Conservation (phyloP, 306 rosid species). For the Arachis hypogaea region DNA sequence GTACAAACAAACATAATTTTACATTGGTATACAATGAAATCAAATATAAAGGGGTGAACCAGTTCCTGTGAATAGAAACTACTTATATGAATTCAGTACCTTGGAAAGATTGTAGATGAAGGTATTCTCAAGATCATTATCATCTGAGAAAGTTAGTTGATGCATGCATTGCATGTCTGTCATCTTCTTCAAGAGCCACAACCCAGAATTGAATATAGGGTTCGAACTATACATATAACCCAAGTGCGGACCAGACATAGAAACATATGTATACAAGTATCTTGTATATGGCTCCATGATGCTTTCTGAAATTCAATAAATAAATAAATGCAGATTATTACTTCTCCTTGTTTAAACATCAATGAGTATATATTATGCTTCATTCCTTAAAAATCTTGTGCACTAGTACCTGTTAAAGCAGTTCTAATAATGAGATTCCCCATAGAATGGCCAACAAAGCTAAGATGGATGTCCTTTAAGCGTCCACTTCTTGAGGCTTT, state of each 20-base stretch:
- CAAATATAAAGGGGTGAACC: not conserved
- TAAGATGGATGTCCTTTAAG: slow-evolving; percentile 67
- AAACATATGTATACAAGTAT: slow-evolving; percentile 70
- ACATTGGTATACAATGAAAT: slow-evolving; percentile 6
- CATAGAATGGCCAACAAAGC: slow-evolving; percentile 95
- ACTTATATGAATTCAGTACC: slow-evolving; percentile 51
- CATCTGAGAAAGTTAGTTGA: slow-evolving; percentile 90
- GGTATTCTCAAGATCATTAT: slow-evolving; percentile 78
- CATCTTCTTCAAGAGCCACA: slow-evolving; percentile 93
- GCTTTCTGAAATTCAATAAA: slow-evolving; percentile 63
- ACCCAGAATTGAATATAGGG: slow-evolving; percentile 86
- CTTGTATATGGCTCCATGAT: slow-evolving; percentile 85
- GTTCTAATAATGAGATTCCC: slow-evolving; percentile 85
- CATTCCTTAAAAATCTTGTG: slow-evolving; percentile 15
- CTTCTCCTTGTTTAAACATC: slow-evolving; percentile 24
- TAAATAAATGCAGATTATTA: slow-evolving; percentile 20
- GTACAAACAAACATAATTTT: slow-evolving; percentile 28
- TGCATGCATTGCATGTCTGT: slow-evolving; percentile 85
- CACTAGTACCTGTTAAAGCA: slow-evolving; percentile 75
- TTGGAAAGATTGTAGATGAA: slow-evolving; percentile 86
- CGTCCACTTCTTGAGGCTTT: slow-evolving; percentile 69
- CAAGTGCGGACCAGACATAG: slow-evolving; percentile 93
- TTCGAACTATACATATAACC: slow-evolving; percentile 92
- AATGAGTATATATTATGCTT: slow-evolving; percentile 2
- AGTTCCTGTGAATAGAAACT: not conserved